Evolutionary conservation across 805 yeast genomes (phyloP), one percentile per base, ranked within the genome.

Genomic region (Candida chilensis): DNA sequence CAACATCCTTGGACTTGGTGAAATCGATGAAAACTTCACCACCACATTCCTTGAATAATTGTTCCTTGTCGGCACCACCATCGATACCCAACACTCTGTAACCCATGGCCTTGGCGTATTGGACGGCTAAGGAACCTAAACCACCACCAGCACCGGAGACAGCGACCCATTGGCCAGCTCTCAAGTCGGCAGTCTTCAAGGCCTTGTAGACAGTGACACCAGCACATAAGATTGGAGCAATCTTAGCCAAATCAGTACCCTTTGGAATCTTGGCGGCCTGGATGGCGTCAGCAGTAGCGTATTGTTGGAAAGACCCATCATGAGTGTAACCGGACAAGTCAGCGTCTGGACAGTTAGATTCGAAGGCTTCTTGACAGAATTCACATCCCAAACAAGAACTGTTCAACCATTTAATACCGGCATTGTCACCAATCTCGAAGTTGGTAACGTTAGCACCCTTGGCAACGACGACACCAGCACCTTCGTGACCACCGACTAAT

Each of bases 91-190:
- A 43, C 28, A 78, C 83, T 63, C 71, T 70, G 57, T 62, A 64
- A 46, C 88, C 90, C 81, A 78, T 71, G 37, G 84, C 85, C 43
- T 57, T 67, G 38, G 84, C 87, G 57, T 77, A 80, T 60, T 80
- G 87, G 44, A 79, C 63, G 33, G 85, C 86, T 40, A 80, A 57
- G 24, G 84, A 63, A 48, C 88, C 90, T 54, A 80, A 68, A 49
- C 90, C 88, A 54, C 88, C 88, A 54, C 75, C 83, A 38, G 86
- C 87, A 61, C 90, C 88, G 34, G 85, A 74, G 36, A 80, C 63
- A 37, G 75, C 73, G 41, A 78, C 81, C 78, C 80, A 79, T 54
- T 80, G 74, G 48, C 90, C 87, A 15, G 87, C 64, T 29, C 39
- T 37, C 35, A 70, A 48, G 31, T 61, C 52, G 32, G 82, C 78